Base-by-base conservation (phyloP, 768 basidiomycete genomes). In the Lepiota brunneoincarnata region DNA sequence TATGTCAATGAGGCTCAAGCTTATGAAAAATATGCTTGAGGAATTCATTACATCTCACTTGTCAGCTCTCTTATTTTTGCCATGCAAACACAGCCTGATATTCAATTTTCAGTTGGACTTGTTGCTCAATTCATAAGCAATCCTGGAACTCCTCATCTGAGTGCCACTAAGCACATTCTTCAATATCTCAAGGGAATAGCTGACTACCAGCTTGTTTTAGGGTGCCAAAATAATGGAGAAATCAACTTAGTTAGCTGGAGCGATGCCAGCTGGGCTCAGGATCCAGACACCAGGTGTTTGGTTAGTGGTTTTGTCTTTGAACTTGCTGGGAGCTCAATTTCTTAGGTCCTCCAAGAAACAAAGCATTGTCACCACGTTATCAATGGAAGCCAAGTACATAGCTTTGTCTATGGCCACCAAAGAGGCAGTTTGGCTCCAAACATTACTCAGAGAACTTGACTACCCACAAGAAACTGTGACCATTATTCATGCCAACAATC, bases 11-110 rank as follows among this genome's bases (percentile, higher is more conserved):
- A 42, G 24, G 17, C 18, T 4, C 20, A 18, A 7, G 43, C 53
- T 7, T 34, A 54, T 23, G 44, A 56, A 6, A 26, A 50, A 45
- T 20, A 28, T n/a, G 24, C 54, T 9, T 5, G 24, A 4, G 17
- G 23, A 0, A 56, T 58, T 4, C 34, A 49, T 15, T 17, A 37
- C 6, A 6, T 34, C 1, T 42, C 40, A 1, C 7, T 66, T 39
- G 67, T 75, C 26, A 71, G 66, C 20, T 65, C 62, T 18, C 69
- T 73, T 6, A 65, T 73, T 52, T 74, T 72, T 56, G 63, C 70
- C 0, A 49, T 69, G 1, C 62, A 59, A 6, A n/a, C n/a, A n/a
- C n/a, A n/a, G n/a, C n/a, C n/a, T n/a, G n/a, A n/a, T n/a, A n/a
- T n/a, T n/a, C n/a, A n/a, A n/a, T n/a, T n/a, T n/a, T 71, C 71